Percentiles rank a stretch among this genome's conserved stretches.
Conservation (phyloP, 495 filamentous ascomycete species). For the Physcia stellaris region DNA sequence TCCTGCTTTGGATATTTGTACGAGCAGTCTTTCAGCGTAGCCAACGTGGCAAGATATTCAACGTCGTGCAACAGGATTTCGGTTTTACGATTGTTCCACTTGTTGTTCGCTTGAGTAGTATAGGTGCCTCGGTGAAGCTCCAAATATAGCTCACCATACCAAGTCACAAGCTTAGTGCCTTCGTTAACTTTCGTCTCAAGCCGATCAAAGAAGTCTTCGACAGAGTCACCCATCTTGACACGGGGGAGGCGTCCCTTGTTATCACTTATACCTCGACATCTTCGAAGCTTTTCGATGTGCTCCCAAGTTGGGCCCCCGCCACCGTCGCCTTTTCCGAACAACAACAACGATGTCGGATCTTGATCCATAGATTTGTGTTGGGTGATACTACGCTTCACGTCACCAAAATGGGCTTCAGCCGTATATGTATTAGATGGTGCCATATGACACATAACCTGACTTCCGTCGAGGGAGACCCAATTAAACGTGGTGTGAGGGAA, state of each 20-base stretch:
- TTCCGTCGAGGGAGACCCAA: conserved; percentile 90
- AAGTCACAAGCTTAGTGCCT: conserved; percentile 75
- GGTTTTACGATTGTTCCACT: conserved; percentile 76
- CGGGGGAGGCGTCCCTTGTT: conserved; percentile 69
- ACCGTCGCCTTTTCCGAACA: conserved; percentile 93
- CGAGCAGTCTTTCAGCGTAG: conserved; percentile 49
- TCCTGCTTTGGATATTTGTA: conserved; percentile 88
- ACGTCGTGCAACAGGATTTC: conserved; percentile 77
- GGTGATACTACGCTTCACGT: conserved; percentile 77
- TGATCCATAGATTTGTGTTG: conserved; percentile 94
- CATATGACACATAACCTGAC: conserved; percentile 97
- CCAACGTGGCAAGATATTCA: conserved; percentile 77
- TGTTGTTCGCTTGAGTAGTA: conserved; percentile 95
- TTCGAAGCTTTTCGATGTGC: conserved; percentile 84
- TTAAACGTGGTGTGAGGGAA: conserved; percentile 98
- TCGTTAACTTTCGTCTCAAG: conserved; percentile 59
- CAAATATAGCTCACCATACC: conserved; percentile 97
- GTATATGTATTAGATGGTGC: conserved; percentile 89
- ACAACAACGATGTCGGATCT: conserved; percentile 73
- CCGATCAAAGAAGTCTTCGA: conserved; percentile 89
- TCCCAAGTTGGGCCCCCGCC: conserved; percentile 91
- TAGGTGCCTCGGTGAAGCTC: conserved; percentile 94
- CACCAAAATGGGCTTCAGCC: conserved; percentile 85
- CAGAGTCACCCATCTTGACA: conserved; percentile 78
- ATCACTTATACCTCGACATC: conserved; percentile 90